Conservation (phyloP, 2,329 filamentous ascomycete genomes). For the Huntiella abstrusa region DNA sequence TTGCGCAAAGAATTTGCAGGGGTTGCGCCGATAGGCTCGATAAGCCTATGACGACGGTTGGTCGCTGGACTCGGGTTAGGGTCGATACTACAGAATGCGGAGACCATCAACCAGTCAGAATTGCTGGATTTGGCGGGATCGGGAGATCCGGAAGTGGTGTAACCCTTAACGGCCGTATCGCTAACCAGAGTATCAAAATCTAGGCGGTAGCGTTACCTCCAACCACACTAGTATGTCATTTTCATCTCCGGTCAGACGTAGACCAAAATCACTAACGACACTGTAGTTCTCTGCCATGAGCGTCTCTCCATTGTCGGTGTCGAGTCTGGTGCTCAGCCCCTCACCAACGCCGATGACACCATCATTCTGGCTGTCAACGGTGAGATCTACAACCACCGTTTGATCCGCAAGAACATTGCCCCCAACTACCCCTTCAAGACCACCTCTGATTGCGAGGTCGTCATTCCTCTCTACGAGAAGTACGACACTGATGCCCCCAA, state of each 20-base stretch:
- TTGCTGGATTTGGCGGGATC: background rate
- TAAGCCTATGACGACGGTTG: too few species aligned
- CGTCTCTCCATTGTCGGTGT: conserved; percentile 94
- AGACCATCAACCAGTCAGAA: background rate
- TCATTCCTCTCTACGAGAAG: conserved; percentile 91
- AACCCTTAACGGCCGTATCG: background rate
- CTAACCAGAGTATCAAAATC: conserved; percentile 16
- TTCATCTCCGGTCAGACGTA: background rate
- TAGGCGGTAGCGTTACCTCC: conserved; percentile 71
- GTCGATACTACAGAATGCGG: background rate
- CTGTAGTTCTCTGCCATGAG: conserved; percentile 78
- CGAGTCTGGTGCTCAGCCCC: conserved; percentile 86
- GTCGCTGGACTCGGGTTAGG: background rate
- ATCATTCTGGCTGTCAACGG: conserved; percentile 94
- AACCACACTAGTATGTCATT: conserved; percentile 68
- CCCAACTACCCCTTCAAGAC: conserved; percentile 92
- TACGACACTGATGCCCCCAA: conserved; percentile 83
- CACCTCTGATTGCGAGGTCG: conserved; percentile 94
- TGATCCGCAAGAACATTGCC: conserved; percentile 74
- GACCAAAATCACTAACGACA: background rate
- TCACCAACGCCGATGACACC: conserved; percentile 76
- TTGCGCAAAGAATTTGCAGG: too few species aligned
- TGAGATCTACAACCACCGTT: conserved; percentile 98
- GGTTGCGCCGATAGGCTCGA: too few species aligned
- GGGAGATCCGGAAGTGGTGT: background rate